Conservation (phyloP, 164 flowering plant species). For the Houttuynia cordata region DNA sequence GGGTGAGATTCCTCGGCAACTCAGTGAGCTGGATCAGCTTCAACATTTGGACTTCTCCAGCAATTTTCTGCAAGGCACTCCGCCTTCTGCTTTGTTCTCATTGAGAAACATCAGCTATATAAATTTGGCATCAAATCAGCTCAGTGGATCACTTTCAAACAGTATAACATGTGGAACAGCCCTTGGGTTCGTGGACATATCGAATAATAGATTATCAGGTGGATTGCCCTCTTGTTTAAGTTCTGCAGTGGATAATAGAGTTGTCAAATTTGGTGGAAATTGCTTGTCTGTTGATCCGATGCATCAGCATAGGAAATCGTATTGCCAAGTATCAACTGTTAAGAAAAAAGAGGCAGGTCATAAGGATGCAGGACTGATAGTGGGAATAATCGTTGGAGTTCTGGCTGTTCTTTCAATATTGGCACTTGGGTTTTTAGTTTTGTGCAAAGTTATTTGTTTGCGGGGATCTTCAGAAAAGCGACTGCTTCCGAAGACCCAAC, state of each 20-base stretch:
- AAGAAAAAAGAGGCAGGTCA: slow-evolving; percentile 12
- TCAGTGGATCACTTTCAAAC: slow-evolving; percentile 53
- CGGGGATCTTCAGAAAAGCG: slow-evolving; percentile 21
- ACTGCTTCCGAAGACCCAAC: slow-evolving; percentile 31
- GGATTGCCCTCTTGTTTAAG: slow-evolving; percentile 63
- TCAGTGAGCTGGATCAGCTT: slow-evolving; percentile 46
- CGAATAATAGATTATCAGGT: slow-evolving; percentile 56
- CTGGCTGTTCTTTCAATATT: slow-evolving; percentile 28
- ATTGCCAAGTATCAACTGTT: slow-evolving; percentile 25
- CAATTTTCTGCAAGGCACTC: slow-evolving; percentile 52
- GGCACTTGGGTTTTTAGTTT: slow-evolving; percentile 25
- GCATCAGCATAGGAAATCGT: slow-evolving; percentile 41
- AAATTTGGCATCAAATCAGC: slow-evolving; percentile 65
- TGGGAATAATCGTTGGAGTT: slow-evolving; percentile 39
- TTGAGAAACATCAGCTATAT: slow-evolving; percentile 69
- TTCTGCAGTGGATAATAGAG: slow-evolving; percentile 27
- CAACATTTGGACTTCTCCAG: slow-evolving; percentile 79
- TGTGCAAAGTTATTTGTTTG: slow-evolving; percentile 30
- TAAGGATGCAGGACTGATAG: slow-evolving; percentile 20
- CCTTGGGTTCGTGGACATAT: slow-evolving; percentile 78
- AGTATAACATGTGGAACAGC: slow-evolving; percentile 43
- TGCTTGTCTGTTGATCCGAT: slow-evolving; percentile 44
- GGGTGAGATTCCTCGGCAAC: slow-evolving; percentile 44
- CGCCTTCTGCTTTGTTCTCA: slow-evolving; percentile 49
- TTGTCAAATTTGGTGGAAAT: slow-evolving; percentile 54